phyloP scores from a whole-genome alignment of 2,329 filamentous ascomycete genomes.

The Emmonsia crescens region DNA sequence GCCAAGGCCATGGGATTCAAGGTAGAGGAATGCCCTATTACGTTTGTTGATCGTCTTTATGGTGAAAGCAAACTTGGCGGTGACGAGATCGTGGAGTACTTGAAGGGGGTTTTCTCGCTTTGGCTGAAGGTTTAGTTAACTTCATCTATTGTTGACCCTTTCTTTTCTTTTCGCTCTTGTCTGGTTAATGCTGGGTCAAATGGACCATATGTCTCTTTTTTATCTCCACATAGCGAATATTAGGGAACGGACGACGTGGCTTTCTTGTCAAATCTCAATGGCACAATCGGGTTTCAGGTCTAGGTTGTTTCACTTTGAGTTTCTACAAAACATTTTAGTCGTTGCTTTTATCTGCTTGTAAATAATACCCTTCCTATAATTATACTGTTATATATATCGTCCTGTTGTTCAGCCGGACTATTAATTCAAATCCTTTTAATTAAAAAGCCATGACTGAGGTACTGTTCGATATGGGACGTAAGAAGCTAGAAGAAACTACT shows the following conservation, averaged over 20 bases:
- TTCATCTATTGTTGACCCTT: background rate
- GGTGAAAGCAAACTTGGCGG: conserved; percentile 91
- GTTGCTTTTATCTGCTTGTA: background rate
- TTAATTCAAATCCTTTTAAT: background rate
- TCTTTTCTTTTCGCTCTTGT: conserved; percentile 3
- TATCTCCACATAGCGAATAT: background rate
- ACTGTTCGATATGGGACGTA: background rate
- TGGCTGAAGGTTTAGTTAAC: conserved; percentile 61
- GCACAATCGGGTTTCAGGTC: background rate
- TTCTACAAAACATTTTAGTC: background rate
- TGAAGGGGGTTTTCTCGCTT: conserved; percentile 68
- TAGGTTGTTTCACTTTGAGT: background rate
- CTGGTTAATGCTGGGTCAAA: background rate
- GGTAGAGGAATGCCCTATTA: conserved; percentile 91
- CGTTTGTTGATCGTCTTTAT: conserved; percentile 89
- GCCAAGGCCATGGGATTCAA: conserved; percentile 93
- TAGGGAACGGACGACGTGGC: background rate
- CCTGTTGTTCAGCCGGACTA: background rate
- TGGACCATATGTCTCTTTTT: background rate
- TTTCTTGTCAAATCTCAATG: background rate
- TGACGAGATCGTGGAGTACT: conserved; percentile 92
- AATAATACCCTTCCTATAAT: conserved; percentile 2
- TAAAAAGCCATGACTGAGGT: background rate
- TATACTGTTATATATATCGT: background rate
- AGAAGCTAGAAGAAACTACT: background rate